Percentiles rank a stretch among this genome's conserved stretches.
Conservation (phyloP, 2,329 filamentous ascomycete genomes). For the Fusarium palustre region DNA sequence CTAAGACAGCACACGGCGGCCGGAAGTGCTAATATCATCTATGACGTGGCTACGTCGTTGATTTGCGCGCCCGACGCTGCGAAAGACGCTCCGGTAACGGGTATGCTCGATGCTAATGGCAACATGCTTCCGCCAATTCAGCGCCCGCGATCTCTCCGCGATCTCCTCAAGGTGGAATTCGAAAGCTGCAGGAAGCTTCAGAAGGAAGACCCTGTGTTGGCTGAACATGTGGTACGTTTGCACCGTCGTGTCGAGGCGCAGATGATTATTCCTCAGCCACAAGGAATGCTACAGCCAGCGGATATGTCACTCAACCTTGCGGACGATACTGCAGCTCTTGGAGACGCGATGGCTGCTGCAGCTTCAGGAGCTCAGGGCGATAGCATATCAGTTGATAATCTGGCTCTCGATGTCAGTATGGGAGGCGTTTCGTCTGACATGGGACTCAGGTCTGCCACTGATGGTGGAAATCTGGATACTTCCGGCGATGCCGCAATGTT, state of each 20-base stretch:
- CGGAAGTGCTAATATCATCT: constrained; percentile 69
- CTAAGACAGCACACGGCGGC: constrained; percentile 70
- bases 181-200: constrained; percentile 69
- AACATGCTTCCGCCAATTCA: constrained; percentile 55
- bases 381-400: constrained; percentile 55
- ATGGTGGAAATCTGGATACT: constrained; percentile 49
- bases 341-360: constrained; percentile 58
- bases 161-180: constrained; percentile 68
- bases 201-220: constrained; percentile 66
- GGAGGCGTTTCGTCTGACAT: constrained; percentile 54
- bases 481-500: constrained; percentile 56
- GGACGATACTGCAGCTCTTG: constrained; percentile 54
- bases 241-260: constrained; percentile 75
- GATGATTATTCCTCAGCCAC: constrained; percentile 60
- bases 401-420: constrained; percentile 62
- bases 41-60: constrained; percentile 77
- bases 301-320: constrained; percentile 57
- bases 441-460: constrained; percentile 53
- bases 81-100: constrained; percentile 55
- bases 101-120: constrained; percentile 52
- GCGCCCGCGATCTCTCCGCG: constrained; percentile 67
- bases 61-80: constrained; percentile 74
- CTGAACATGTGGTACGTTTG: constrained; percentile 72
- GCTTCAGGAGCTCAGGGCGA: constrained; percentile 57
- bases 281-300: constrained; percentile 57